Evolutionary conservation across 371 early-diverging fungal genomes (phyloP), one percentile per base, ranked within the genome.

Genomic region (Dipsacomyces acuminosporus): DNA sequence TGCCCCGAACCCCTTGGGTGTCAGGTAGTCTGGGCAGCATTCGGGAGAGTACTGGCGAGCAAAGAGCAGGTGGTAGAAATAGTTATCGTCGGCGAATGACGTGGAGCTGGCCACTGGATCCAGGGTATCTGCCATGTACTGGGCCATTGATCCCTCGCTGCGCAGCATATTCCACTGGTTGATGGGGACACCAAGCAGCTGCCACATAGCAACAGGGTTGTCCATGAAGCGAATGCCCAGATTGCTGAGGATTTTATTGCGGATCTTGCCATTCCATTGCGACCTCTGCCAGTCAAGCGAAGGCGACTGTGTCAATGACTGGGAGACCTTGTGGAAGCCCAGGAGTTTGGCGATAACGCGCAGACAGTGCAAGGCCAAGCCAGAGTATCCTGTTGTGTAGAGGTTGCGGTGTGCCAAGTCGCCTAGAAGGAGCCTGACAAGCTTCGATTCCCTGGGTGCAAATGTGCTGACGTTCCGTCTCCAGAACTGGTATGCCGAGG

Each of bases 111-210:
- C 74, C 24, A 89, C 82, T n/a, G 90, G 88, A 52, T 90, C 90
- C 15, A 91, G 61, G 0, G 92, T 90, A 67, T 89, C 86, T 47
- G 85, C 85, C 49, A 86, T 77, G 63, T 89, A 91, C 50, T 89
- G 81, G 46, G 82, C 81, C 18, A 85, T 83, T 9, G 84, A 82
- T 41, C 89, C 87, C 52, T 91, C 90, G 57, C 81, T 73, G 50
- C 86, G 71, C 45, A 89, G 80, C 89, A 91, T 84, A 36, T 87
- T 87, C 88, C 86, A 86, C 71, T 91, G 92, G 65, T 86, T 88
- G 46, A 86, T 85, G 0, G 92, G 92, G 17, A 91, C 92, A 25
- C 92, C 92, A 19, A 91, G 76, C 2, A 90, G 87, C 40, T 84
- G 85, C 92, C 92, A 91, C 77, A 89, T 80, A 71, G 88, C 88